Evolutionary conservation across 1,284 basidiomycete genomes (phyloP).

Genomic region (Trametes versicolor): DNA sequence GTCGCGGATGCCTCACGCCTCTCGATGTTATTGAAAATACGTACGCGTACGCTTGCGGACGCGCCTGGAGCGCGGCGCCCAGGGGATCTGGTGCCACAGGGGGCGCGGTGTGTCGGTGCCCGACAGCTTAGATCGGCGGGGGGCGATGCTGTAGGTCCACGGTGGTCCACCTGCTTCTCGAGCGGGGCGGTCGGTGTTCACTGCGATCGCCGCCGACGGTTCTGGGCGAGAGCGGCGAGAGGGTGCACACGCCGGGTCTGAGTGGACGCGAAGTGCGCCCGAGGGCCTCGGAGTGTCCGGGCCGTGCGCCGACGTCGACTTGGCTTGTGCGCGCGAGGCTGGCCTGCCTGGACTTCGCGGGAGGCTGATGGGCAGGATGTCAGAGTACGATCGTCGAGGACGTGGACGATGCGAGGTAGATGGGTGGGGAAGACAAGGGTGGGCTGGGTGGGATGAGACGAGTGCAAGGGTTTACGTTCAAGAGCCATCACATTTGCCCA

Average conservation of each 20-base stretch:
- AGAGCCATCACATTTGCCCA: not conserved
- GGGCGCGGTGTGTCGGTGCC: not conserved
- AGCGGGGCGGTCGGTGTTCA: not conserved
- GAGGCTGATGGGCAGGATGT: too few species aligned
- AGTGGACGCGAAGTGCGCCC: not conserved
- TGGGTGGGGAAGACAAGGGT: too few species aligned
- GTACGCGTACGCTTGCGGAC: too few species aligned
- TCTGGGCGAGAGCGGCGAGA: not conserved
- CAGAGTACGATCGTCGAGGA: too few species aligned
- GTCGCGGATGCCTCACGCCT: too few species aligned
- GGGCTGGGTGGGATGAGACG: too few species aligned
- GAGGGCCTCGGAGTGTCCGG: not conserved
- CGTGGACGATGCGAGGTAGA: too few species aligned
- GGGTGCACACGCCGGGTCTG: not conserved
- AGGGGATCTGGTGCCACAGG: not conserved
- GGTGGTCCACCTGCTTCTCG: slow-evolving; percentile 6
- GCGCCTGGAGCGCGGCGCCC: too few species aligned
- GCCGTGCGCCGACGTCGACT: not conserved
- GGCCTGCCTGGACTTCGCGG: too few species aligned
- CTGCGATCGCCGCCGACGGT: not conserved
- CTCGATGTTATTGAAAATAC: too few species aligned
- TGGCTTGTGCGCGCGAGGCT: too few species aligned
- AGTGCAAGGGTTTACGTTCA: not conserved
- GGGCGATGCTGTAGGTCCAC: slow-evolving; percentile 20
- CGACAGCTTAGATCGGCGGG: not conserved